Evolutionary conservation across 2,329 filamentous ascomycete genomes (phyloP), one percentile per base, ranked within the genome.

Genomic region (Fusarium pseudoanthophilum): DNA sequence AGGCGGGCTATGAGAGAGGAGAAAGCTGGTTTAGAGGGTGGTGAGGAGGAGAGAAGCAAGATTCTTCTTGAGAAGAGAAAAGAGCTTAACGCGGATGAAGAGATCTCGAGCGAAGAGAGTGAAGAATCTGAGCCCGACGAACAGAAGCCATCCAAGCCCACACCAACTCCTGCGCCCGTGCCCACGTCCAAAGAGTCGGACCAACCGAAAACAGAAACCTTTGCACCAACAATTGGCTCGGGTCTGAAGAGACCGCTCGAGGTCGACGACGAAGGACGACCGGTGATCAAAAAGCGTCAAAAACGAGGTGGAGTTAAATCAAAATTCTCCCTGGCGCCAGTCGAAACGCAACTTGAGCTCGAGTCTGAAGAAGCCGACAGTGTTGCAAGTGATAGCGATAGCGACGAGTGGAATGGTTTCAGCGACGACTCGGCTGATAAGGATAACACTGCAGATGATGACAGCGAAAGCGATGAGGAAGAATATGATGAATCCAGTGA

Each of bases 241-340:
- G 96, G 96, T 11, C 82, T 99, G 67, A 98, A 98, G 81, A 89
- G 95, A 46, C 94, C 95, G 3, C 85, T 99, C 16, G 93, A 97
- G 49, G 75, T 94, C 15, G 94, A 94, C 71, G 91, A 93, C 3
- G 90, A 92, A 66, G 94, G 95, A 11, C 90, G 90, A 62, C 96
- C 95, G 0, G 85, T 97, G 6, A 90, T 98, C 58, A 92, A 93
- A 78, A 96, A 94, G 80, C 89, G 94, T 58, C 95, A 95, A 81
- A 92, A 92, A 75, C 87, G 92, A 82, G 86, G 91, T 80, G 87
- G 89, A 9, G 83, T 91, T 21, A 87, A 87, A 69, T 87, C 87
- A 7, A 92, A 88, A 69, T 76, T 87, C 24, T 85, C 89, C 4
- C 72, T 86, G 4, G 73, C 81, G 11, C 73, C 77, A 79, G 85